Conservation (phyloP, 129 eudicot species). For the Silybum marianum region DNA sequence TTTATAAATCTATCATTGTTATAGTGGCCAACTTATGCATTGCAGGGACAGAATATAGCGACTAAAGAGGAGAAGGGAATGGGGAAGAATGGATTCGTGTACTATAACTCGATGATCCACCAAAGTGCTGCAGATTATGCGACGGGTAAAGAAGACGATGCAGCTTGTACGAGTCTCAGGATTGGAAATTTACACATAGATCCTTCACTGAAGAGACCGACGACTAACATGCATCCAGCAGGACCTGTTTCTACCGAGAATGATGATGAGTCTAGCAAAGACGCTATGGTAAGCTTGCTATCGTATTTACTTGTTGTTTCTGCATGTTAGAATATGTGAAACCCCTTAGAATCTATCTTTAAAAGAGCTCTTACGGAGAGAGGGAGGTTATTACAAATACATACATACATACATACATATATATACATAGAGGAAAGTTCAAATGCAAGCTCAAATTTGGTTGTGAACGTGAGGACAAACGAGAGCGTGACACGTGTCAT, state of each 20-base stretch:
- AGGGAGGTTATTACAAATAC: too few relatives aligned
- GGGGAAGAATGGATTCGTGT: constrained; percentile 43
- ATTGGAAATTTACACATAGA: constrained; percentile 42
- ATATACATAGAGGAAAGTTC: too few relatives aligned
- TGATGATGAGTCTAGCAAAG: constrained; percentile 34
- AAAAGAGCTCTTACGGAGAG: background rate
- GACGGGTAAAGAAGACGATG: constrained; percentile 42
- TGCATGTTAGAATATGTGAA: background rate
- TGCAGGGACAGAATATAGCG: constrained; percentile 48
- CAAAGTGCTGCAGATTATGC: constrained; percentile 56
- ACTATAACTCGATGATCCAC: constrained; percentile 68
- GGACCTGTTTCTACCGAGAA: constrained; percentile 34
- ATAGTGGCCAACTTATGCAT: constrained; percentile 5
- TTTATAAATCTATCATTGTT: background rate
- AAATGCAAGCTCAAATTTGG: too few relatives aligned
- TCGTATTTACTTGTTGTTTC: background rate
- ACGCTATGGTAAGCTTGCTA: constrained; percentile 40
- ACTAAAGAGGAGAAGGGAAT: constrained; percentile 42
- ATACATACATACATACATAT: too few relatives aligned
- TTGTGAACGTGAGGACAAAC: too few relatives aligned
- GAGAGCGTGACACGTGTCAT: too few relatives aligned
- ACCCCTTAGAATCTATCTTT: background rate
- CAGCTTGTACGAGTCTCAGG: constrained; percentile 35
- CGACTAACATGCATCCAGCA: constrained; percentile 44
- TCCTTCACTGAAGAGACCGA: constrained; percentile 34